Base-by-base conservation (phyloP, 139 green algal genomes). In the Chlamydomonas asymmetrica region DNA sequence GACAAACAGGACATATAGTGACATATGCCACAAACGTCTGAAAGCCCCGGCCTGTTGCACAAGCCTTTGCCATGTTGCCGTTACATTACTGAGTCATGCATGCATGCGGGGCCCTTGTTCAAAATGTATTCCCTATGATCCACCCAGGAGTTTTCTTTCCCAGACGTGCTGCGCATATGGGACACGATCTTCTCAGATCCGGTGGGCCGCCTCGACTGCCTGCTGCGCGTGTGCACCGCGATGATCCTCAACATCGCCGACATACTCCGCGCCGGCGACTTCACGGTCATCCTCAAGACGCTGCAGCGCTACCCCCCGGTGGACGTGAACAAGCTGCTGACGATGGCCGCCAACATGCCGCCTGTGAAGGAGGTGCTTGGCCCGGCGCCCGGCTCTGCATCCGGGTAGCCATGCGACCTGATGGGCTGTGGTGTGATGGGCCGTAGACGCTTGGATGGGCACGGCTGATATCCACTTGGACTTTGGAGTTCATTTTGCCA, bases 201-300 rank as follows among this genome's bases (percentile, higher is more conserved):
- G 1, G 50, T 79, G 16, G 86, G 80, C 0, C 81, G 91, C 48
- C 81, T 83, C 56, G 86, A 93, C 78, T 93, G 83, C 78, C 82
- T 98, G 64, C 79, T 96, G 73, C 84, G 87, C 38, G 73, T 97
- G n/a, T 97, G 94, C 74, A 61, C 87, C 25, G 90, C 91, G 31
- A 97, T 98, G 93, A 83, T 98, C 41, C n/a, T 95, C 29, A 69
- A 86, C 45, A 80, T 94, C 23, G 78, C 84, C 22, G 57, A 75
- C 27, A 63, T 90, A 63, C 85, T 98, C 7, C 65, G 96, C 70
- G 73, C 85, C 84, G 86, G 91, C 23, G 95, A 98, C 87, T 98
- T 98, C 86, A 84, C 88, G 0, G 76, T 86, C 50, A 95, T 93
- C 81, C 80, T 98, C 35, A 98, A 98, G 82, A 86, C 97, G 45